Base-by-base conservation (phyloP, 768 basidiomycete genomes). In the Russula abietina region DNA sequence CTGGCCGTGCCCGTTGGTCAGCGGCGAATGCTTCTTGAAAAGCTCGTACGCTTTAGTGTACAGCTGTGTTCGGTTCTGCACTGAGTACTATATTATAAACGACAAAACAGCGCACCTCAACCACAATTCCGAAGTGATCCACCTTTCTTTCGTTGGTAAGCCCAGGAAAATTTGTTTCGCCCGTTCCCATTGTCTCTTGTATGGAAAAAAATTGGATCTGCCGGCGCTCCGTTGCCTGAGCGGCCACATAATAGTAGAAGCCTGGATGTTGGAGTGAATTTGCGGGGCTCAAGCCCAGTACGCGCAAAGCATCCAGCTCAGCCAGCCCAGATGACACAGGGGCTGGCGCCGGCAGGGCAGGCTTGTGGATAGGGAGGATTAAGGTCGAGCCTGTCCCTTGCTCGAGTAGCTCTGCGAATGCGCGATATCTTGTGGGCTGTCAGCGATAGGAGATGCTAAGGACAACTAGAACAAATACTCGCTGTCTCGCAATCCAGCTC, bases 401-500 rank as follows among this genome's bases (percentile, higher is more conserved):
- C 64, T 97, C 93, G 1, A 97, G 79, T 4, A 99, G 78, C 73
- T 99, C 96, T 16, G 89, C 93, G 36, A 99, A 83, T 22, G 93
- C 80, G 9, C 95, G 89, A 70, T 97, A 86, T 70, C 93, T 96
- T 64, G 51, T 58, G 36, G 38, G 22, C 24, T 54, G n/a, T 50
- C 5, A 43, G 22, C 59, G 43, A 55, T n/a, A 17, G 38, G 11
- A 63, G 39, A 46, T 39, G 32, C 16, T 28, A 33, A 43, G 41
- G 24, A 38, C 12, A 56, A 22, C 10, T 53, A 22, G 24, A 48
- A n/a, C 3, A 17, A 41, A 19, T 80, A 88, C 60, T 69, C 16
- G 93, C 91, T 97, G 94, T 71, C 93, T 79, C 9, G 92, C 89
- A 59, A 94, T 79, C 96, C 95, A 99, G 67, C 90, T 91, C 96